phyloP scores from a whole-genome alignment of 2,329 filamentous ascomycete species.

The Penicillium sp. region DNA sequence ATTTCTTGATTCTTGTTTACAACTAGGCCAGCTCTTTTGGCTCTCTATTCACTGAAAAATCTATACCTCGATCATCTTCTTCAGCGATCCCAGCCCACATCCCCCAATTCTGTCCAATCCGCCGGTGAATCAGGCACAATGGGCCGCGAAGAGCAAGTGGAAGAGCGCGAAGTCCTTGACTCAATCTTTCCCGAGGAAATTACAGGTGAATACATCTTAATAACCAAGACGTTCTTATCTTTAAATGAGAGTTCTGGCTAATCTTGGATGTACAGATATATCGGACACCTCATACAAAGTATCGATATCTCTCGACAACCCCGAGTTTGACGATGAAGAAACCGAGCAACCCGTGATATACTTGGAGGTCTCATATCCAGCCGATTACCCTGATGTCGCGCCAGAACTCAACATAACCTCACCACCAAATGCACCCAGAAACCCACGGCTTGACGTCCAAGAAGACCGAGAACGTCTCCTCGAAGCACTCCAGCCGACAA shows the following conservation, averaged over 20 bases:
- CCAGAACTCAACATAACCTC: slow-evolving; percentile 74
- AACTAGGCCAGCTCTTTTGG: not conserved
- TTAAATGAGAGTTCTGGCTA: not conserved
- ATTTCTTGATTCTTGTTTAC: not conserved
- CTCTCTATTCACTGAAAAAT: not conserved
- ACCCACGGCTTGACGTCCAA: slow-evolving; percentile 70
- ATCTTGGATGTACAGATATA: slow-evolving; percentile 57
- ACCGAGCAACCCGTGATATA: slow-evolving; percentile 63
- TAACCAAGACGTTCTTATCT: not conserved
- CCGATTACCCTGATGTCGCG: slow-evolving; percentile 79
- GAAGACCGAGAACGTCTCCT: slow-evolving; percentile 73
- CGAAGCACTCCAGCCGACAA: slow-evolving; percentile 62
- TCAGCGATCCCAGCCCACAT: slow-evolving; percentile 12
- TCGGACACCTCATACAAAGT: slow-evolving; percentile 86
- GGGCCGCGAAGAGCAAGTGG: slow-evolving; percentile 75
- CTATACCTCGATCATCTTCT: slow-evolving; percentile 1
- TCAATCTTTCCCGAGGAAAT: slow-evolving; percentile 99
- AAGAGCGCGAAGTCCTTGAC: slow-evolving; percentile 95
- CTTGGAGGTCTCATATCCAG: slow-evolving; percentile 83
- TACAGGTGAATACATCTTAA: slow-evolving; percentile 55
- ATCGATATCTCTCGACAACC: slow-evolving; percentile 74
- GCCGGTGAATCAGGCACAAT: slow-evolving; percentile 34
- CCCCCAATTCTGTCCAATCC: slow-evolving; percentile 32
- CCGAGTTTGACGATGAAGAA: slow-evolving; percentile 57
- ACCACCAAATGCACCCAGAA: slow-evolving; percentile 61